Percentiles rank a stretch among this genome's conserved stretches.
phyloP scores from a whole-genome alignment of 495 filamentous ascomycete species.

The Monascus purpureus region DNA sequence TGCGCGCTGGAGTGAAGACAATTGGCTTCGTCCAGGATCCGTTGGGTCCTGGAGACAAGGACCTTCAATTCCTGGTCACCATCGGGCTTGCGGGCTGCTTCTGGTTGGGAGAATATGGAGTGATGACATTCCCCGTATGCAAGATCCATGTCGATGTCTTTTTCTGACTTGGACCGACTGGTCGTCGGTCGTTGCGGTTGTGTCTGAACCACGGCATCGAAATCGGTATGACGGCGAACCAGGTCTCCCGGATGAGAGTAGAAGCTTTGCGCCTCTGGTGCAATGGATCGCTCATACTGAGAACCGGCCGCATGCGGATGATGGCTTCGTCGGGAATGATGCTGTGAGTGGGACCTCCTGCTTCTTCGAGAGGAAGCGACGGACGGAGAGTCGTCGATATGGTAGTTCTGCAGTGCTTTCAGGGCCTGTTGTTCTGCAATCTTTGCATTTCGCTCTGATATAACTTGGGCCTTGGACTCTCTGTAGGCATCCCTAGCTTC shows the following conservation, averaged over 20 bases:
- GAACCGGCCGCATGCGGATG: conserved; percentile 10
- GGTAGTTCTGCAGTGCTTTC: conserved; percentile 31
- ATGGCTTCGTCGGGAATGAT: conserved; percentile 19
- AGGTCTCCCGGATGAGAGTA: conserved; percentile 17
- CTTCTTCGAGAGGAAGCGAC: conserved; percentile 28
- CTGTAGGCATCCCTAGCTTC: conserved; percentile 76
- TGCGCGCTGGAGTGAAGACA: conserved; percentile 76
- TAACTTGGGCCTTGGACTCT: conserved; percentile 66
- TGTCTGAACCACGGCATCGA: conserved; percentile 19
- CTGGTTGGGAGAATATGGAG: conserved; percentile 22
- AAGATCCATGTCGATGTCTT: conserved; percentile 71
- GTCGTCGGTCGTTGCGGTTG: conserved; percentile 11
- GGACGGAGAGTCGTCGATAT: conserved; percentile 37
- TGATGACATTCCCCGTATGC: conserved; percentile 57
- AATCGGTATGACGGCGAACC: conserved; percentile 33
- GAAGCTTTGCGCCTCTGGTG: conserved; percentile 7
- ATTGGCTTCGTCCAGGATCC: conserved; percentile 67
- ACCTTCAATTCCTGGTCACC: conserved; percentile 45
- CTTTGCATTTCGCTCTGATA: conserved; percentile 47
- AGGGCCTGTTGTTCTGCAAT: conserved; percentile 38
- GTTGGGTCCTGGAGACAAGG: conserved; percentile 55
- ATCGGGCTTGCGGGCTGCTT: conserved; percentile 10
- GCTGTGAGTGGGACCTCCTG: conserved; percentile 14
- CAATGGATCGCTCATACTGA: conserved; percentile 20
- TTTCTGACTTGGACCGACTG: conserved; percentile 30